phyloP scores from a whole-genome alignment of 2,329 filamentous ascomycete species.

The Colletotrichum liriopes region DNA sequence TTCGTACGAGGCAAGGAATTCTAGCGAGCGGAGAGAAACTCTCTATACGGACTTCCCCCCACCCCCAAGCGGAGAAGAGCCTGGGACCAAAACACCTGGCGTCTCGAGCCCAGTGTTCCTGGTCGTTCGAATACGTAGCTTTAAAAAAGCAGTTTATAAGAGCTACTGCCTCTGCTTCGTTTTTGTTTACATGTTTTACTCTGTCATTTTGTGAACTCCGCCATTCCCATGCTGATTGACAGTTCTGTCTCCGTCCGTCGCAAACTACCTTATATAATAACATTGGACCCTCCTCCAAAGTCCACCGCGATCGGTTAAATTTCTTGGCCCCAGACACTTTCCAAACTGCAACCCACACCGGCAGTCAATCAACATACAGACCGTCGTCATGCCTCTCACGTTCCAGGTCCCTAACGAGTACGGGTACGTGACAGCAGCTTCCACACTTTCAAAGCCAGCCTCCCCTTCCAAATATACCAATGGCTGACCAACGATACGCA shows the following conservation, averaged over 20 bases:
- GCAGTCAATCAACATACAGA: background rate
- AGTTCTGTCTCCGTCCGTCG: background rate
- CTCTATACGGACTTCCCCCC: background rate
- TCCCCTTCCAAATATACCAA: background rate
- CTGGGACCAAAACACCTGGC: conserved; percentile 18
- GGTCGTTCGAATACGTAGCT: background rate
- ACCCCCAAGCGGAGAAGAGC: conserved; percentile 19
- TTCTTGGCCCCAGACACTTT: background rate
- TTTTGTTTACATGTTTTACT: background rate
- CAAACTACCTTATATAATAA: too few species aligned
- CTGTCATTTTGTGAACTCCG: background rate
- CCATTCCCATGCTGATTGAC: background rate
- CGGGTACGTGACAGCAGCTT: conserved; percentile 57
- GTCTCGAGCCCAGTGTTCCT: conserved; percentile 18
- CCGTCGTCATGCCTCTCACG: conserved; percentile 56
- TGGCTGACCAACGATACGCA: conserved; percentile 6
- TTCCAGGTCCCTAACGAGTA: conserved; percentile 66
- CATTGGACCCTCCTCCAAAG: background rate
- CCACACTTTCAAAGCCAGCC: background rate
- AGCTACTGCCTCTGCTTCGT: background rate
- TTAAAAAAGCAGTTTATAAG: background rate
- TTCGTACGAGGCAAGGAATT: background rate
- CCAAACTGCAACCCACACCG: background rate
- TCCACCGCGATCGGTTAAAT: background rate
- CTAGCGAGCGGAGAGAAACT: conserved; percentile 20